Conservation (phyloP, 352 stramenopile species). For the Phytophthora pisi region DNA sequence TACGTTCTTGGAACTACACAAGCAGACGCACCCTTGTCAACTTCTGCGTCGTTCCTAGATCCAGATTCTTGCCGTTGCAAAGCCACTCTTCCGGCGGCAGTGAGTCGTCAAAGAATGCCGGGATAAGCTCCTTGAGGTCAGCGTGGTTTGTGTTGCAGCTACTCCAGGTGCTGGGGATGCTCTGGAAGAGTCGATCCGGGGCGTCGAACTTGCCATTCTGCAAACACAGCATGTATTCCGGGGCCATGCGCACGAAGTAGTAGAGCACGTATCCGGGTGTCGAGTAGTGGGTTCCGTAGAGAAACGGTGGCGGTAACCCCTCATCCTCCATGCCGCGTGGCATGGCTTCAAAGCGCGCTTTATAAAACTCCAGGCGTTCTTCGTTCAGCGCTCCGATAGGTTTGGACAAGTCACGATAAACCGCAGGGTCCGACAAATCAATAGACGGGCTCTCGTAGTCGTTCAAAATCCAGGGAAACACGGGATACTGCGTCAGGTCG, state of each 20-base stretch:
- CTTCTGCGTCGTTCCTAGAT: constrained; percentile 94
- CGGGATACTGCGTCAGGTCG: constrained; percentile 95
- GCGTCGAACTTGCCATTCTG: constrained; percentile 99
- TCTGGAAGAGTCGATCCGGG: constrained; percentile 97
- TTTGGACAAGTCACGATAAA: constrained; percentile 95
- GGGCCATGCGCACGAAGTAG: constrained; percentile 98
- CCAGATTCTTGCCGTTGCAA: constrained; percentile 95
- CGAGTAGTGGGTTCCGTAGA: constrained; percentile 96
- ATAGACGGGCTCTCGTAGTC: constrained; percentile 89
- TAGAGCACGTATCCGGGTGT: constrained; percentile 97
- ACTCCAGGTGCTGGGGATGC: constrained; percentile 93
- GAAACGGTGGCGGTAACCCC: constrained; percentile 91
- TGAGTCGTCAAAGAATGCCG: constrained; percentile 97
- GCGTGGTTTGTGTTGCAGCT: constrained; percentile 86
- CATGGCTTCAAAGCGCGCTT: constrained; percentile 92
- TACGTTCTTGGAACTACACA: no score
- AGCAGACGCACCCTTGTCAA: constrained; percentile 56
- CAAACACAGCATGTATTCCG: constrained; percentile 95
- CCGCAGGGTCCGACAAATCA: constrained; percentile 80
- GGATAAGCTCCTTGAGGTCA: constrained; percentile 99
- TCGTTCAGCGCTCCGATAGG: constrained; percentile 95
- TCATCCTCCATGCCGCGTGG: constrained; percentile 83
- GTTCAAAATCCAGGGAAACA: constrained; percentile 97
- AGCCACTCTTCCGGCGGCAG: constrained; percentile 90
- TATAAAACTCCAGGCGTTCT: constrained; percentile 89